Evolutionary conservation across 108 stramenopile genomes (phyloP).

Genomic region (Fistulifera solaris): DNA sequence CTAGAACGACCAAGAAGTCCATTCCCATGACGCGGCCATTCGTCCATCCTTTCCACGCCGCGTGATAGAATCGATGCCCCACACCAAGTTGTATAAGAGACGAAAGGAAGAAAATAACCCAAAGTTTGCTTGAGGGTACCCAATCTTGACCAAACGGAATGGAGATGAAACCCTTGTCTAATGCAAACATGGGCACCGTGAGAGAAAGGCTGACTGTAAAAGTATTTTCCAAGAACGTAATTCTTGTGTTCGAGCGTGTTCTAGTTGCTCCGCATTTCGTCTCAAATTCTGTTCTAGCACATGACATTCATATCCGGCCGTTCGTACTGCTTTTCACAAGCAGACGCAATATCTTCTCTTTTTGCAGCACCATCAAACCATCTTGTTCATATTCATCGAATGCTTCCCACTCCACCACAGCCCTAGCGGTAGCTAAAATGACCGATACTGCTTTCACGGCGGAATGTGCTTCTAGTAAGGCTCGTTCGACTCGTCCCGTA

Average conservation of each 20-base stretch:
- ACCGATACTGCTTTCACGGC: slow-evolving; percentile 33
- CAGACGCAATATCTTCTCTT: slow-evolving; percentile 15
- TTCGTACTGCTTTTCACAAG: slow-evolving; percentile 31
- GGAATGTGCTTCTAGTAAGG: slow-evolving; percentile 13
- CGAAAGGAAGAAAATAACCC: slow-evolving; percentile 22
- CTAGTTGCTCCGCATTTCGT: slow-evolving; percentile 39
- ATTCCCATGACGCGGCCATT: slow-evolving; percentile 62
- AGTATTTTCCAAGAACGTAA: slow-evolving; percentile 33
- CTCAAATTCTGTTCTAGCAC: slow-evolving; percentile 16
- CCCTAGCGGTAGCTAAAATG: slow-evolving; percentile 38
- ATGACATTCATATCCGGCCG: slow-evolving; percentile 43
- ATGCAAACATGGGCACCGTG: slow-evolving; percentile 40
- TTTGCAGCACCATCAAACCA: neutral
- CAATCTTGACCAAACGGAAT: slow-evolving; percentile 12
- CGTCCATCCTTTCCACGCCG: slow-evolving; percentile 55
- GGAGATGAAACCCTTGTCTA: slow-evolving; percentile 12
- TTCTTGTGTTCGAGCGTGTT: slow-evolving; percentile 35
- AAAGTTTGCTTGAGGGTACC: slow-evolving; percentile 1
- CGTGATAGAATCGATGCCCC: slow-evolving; percentile 62
- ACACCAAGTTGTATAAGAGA: slow-evolving; percentile 71
- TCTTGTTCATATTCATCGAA: neutral
- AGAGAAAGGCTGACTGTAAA: slow-evolving; percentile 26
- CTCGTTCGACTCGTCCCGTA: slow-evolving; percentile 44
- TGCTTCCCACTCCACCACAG: slow-evolving; percentile 8
- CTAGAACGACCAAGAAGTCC: slow-evolving; percentile 92